Evolutionary conservation across 2,329 filamentous ascomycete genomes (phyloP).

Genomic region (Aspergillus pseudonomiae): DNA sequence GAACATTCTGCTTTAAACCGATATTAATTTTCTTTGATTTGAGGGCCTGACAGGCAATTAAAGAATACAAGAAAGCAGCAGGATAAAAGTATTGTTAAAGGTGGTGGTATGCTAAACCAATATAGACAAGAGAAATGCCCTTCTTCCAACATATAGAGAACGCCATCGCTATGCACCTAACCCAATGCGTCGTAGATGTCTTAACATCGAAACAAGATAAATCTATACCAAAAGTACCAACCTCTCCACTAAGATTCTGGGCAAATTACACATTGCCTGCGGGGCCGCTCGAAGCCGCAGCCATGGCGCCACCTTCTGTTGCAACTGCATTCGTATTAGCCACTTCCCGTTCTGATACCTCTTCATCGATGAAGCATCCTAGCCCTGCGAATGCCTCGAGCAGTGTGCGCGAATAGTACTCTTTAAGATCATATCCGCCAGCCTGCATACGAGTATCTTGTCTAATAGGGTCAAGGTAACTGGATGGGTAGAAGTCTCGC

Average conservation of each 20-base stretch:
- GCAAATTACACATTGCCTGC: not conserved
- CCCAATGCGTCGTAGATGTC: not conserved
- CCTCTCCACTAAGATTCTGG: not conserved
- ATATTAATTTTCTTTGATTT: not conserved
- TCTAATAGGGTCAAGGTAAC: constrained; percentile 69
- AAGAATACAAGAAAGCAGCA: not conserved
- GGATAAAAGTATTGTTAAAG: not conserved
- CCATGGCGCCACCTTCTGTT: constrained; percentile 35
- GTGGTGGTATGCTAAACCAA: not conserved
- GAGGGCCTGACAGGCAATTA: not conserved
- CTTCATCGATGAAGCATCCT: constrained; percentile 83
- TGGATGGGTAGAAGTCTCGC: constrained; percentile 71
- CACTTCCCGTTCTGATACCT: constrained; percentile 48
- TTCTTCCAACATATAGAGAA: constrained; percentile 6
- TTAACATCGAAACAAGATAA: not conserved
- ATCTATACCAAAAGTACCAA: not conserved
- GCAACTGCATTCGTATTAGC: constrained; percentile 26
- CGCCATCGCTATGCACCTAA: constrained; percentile 23
- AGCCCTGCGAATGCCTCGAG: constrained; percentile 89
- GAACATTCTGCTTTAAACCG: not conserved
- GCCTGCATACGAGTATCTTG: constrained; percentile 68
- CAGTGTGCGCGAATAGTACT: constrained; percentile 80
- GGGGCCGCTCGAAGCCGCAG: constrained; percentile 19
- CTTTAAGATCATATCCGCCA: constrained; percentile 79
- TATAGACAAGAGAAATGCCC: not conserved